Conservation (phyloP, 805 yeast genomes). For the Yarrowia deformans region DNA sequence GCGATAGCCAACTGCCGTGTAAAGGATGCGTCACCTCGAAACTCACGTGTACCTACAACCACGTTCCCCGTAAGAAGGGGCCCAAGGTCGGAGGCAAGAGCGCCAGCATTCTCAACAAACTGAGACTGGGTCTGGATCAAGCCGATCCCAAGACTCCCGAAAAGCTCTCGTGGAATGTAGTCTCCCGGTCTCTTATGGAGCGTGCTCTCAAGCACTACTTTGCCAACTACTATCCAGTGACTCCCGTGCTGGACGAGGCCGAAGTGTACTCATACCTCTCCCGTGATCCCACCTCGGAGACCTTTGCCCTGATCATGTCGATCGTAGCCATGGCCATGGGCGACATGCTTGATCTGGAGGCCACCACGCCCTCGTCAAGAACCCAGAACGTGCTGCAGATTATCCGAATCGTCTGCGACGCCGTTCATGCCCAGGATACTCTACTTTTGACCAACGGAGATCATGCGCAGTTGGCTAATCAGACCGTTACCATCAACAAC, state of each 20-base stretch:
- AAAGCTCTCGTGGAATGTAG: slow-evolving; percentile 24
- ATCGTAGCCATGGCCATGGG: slow-evolving; percentile 34
- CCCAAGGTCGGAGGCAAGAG: slow-evolving; percentile 37
- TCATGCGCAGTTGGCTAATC: neutral
- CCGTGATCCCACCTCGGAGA: slow-evolving; percentile 10
- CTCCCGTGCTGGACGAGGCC: slow-evolving; percentile 12
- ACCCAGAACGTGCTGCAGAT: slow-evolving; percentile 29
- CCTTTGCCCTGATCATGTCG: slow-evolving; percentile 28
- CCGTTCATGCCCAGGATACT: neutral
- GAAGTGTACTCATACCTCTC: neutral
- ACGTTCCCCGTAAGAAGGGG: slow-evolving; percentile 35
- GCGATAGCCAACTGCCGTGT: slow-evolving; percentile 38
- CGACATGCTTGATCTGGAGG: slow-evolving; percentile 13
- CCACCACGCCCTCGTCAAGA: neutral
- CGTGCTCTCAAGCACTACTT: slow-evolving; percentile 21
- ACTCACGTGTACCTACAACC: slow-evolving; percentile 34
- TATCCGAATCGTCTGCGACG: slow-evolving; percentile 9
- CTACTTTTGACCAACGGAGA: neutral
- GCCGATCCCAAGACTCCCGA: slow-evolving; percentile 11
- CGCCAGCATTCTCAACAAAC: slow-evolving; percentile 33
- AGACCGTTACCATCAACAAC: slow-evolving; percentile 11
- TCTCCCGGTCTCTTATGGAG: slow-evolving; percentile 2
- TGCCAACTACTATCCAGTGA: slow-evolving; percentile 20
- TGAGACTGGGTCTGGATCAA: slow-evolving; percentile 22
- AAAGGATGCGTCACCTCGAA: slow-evolving; percentile 32